These are phyloP conservation scores for Xylaria sp. DNA, from an alignment of 2,329 filamentous ascomycete species.

Conservation along the genomic window DNA sequence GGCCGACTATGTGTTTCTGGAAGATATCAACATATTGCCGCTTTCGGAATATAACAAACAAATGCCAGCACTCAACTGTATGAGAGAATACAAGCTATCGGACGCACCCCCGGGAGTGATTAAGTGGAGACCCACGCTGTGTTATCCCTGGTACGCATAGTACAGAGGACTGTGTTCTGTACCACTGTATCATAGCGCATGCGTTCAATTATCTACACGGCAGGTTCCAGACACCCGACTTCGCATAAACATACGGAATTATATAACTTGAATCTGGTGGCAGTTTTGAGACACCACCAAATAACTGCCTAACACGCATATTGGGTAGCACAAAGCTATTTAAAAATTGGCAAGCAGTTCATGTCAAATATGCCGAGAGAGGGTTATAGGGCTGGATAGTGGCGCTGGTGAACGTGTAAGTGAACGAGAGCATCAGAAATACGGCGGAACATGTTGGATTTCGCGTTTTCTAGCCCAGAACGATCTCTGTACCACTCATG, in stretches of 20 bases:
- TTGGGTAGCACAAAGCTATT: constrained; percentile 3
- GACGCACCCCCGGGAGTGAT: background rate
- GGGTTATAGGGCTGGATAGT: background rate
- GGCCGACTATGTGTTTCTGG: background rate
- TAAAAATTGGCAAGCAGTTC: background rate
- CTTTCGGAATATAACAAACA: constrained; percentile 28
- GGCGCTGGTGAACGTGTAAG: background rate
- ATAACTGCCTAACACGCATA: background rate
- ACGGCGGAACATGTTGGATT: too few species aligned
- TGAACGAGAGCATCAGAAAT: background rate
- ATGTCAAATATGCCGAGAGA: background rate
- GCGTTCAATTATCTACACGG: constrained; percentile 1
- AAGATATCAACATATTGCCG: constrained; percentile 32
- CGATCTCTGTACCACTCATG: too few species aligned
- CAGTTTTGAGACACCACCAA: constrained; percentile 4
- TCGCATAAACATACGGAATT: background rate
- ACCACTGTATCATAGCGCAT: background rate
- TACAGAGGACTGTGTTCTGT: constrained; percentile 1
- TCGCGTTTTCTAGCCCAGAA: too few species aligned
- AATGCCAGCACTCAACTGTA: background rate
- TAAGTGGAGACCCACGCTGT: constrained; percentile 22
- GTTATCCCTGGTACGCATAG: constrained; percentile 9
- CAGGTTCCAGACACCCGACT: background rate
- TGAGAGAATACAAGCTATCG: background rate
- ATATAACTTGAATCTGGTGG: background rate